Conservation (phyloP, 345 rosid species). For the Pugionium dolabratum region DNA sequence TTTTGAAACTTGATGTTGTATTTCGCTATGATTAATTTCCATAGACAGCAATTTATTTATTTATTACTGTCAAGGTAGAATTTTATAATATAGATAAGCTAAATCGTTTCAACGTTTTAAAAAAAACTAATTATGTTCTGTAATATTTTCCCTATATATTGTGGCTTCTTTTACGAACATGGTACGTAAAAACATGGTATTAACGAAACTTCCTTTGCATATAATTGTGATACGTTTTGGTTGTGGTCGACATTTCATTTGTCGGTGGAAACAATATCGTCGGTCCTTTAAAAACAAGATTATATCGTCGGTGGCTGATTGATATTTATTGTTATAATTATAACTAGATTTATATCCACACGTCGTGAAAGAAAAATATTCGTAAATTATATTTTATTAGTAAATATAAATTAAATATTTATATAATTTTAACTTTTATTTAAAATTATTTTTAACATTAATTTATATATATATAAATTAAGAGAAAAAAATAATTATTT, state of each 20-base stretch:
- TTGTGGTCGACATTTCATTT: constrained; percentile 30
- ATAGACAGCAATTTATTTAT: constrained; percentile 23
- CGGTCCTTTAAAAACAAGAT: constrained; percentile 5
- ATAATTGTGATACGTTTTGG: constrained; percentile 2
- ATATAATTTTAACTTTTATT: no score
- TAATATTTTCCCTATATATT: no score
- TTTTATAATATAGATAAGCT: constrained; percentile 13
- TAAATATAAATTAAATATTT: no score
- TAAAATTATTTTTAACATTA: no score
- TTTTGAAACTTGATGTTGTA: neutral
- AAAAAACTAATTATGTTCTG: no score
- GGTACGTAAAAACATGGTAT: neutral
- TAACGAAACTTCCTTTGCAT: no score
- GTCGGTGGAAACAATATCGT: constrained; percentile 39
- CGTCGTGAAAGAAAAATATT: no score
- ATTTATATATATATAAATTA: no score
- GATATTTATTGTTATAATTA: neutral
- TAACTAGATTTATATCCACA: no score
- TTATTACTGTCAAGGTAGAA: neutral
- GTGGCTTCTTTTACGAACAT: neutral
- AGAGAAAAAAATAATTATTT: no score
- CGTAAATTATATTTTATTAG: no score
- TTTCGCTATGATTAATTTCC: constrained; percentile 15
- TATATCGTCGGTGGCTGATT: neutral
- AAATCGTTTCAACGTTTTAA: neutral